These are phyloP conservation scores for Sugiyamaella chiloensis DNA, from an alignment of 805 yeast species.

Conservation along the genomic window DNA sequence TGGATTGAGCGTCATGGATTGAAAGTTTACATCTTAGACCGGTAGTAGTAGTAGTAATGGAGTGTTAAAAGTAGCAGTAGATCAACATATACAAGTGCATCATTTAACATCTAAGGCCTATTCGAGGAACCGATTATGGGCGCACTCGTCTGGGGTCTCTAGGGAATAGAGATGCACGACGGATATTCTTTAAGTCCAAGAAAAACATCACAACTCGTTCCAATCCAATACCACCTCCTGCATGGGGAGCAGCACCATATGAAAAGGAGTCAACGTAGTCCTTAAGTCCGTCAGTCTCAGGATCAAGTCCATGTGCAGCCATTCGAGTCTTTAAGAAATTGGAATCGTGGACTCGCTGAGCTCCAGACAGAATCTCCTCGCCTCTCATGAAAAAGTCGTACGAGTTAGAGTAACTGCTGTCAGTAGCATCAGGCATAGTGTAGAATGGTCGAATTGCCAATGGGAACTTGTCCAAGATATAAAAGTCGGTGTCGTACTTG, in stretches of 20 bases:
- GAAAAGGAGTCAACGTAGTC: conserved; percentile 92
- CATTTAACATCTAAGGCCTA: no score
- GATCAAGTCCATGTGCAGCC: conserved; percentile 77
- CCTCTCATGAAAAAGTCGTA: conserved; percentile 99
- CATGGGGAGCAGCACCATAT: conserved; percentile 98
- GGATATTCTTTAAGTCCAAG: conserved; percentile 93
- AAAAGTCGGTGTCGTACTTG: conserved; percentile 95
- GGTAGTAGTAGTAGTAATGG: no score
- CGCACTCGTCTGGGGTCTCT: conserved; percentile 94
- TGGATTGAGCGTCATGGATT: no score
- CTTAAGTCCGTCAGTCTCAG: conserved; percentile 73
- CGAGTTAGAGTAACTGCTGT: conserved; percentile 91
- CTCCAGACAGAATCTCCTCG: conserved; percentile 98
- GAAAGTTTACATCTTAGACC: no score
- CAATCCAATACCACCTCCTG: conserved; percentile 99
- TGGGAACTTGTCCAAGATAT: conserved; percentile 97
- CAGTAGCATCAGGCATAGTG: conserved; percentile 97
- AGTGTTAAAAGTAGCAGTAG: no score
- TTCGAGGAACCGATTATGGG: no score
- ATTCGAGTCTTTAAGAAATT: conserved; percentile 77
- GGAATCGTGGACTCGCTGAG: conserved; percentile 97
- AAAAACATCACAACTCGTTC: conserved; percentile 99
- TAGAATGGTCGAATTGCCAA: conserved; percentile 95
- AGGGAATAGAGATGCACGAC: conserved; percentile 99
- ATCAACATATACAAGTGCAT: no score